Base-by-base conservation (phyloP, 371 early-diverging fungal genomes). In the Lichtheimia corymbifera region DNA sequence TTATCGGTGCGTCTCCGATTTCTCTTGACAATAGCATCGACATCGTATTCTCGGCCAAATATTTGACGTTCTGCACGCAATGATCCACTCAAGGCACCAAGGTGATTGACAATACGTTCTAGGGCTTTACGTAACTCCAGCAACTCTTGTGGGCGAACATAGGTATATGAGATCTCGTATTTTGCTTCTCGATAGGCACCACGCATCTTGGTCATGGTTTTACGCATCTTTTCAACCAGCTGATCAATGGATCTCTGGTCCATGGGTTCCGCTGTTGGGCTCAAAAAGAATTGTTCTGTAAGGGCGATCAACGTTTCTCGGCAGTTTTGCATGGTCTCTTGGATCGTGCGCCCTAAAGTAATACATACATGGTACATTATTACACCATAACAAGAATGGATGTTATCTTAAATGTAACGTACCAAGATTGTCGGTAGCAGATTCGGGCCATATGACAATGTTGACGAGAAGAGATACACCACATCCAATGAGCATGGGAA, bases 141-240 rank as follows among this genome's bases (percentile, higher is more conserved):
- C 35, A 76, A 24, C 30, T 81, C 71, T 47, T 71, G 65, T 15
- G 79, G 77, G 2, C 72, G 73, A 27, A 78, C 68, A 54, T 64
- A 74, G 12, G 77, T 61, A 65, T 76, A 72, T 0, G 79, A 78
- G 4, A 78, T 57, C 57, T 81, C 82, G 30, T 81, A 81, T 53
- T 78, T 78, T 9, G 79, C 74, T 54, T 81, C 82, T 3, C 64
- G 57, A 42, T 81, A 81, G 0, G 79, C 77, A 6, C 73, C 52
- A 35, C 74, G 73, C 13, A 81, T 73, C 52, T 81, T 78, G 27
- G 70, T 65, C 67, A 76, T 68, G 2, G 68, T 71, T 5, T 43
- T 56, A 18, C 82, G 58, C 73, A 78, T 73, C 35, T 72, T 71
- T 6, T 62, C 65, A 0, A 73, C 65, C n/a, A 67, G 50, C 11